These are phyloP conservation scores for Chaetomium olivaceum DNA, from an alignment of 2,329 filamentous ascomycete genomes.

Conservation along the genomic window DNA sequence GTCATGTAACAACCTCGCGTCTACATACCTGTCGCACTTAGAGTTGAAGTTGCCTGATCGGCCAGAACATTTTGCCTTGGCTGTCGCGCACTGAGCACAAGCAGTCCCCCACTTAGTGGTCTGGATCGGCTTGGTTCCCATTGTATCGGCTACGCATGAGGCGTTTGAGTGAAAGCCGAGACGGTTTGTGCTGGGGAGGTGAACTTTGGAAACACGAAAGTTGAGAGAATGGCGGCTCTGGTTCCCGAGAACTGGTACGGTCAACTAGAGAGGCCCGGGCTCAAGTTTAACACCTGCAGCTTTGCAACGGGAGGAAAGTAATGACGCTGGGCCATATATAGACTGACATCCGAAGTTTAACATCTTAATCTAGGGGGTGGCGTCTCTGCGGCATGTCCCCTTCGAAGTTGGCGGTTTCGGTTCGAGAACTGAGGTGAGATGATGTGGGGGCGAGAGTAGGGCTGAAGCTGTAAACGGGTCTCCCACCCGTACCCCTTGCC, in stretches of 20 bases:
- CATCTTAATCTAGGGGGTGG: neutral
- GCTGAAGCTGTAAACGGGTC: neutral
- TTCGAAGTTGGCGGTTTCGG: neutral
- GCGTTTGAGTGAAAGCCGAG: neutral
- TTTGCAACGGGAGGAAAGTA: neutral
- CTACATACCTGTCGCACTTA: conserved; percentile 25
- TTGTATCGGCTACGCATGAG: neutral
- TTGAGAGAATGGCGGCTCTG: neutral
- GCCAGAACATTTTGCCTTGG: conserved; percentile 29
- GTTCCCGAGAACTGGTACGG: neutral
- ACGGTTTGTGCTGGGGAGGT: too few species aligned
- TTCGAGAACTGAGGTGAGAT: neutral
- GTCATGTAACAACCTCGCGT: too few species aligned
- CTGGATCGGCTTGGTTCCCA: conserved; percentile 23
- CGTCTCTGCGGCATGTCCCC: neutral
- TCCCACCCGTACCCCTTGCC: neutral
- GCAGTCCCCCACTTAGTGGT: conserved; percentile 29
- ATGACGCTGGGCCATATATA: neutral
- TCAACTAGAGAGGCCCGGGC: neutral
- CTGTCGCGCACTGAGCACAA: conserved; percentile 27
- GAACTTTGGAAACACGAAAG: too few species aligned
- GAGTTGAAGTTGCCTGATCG: conserved; percentile 10
- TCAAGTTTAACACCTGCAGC: neutral
- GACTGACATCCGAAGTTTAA: neutral
- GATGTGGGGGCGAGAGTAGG: conserved; percentile 5